Percentiles rank a stretch among this genome's conserved stretches.
phyloP scores from a whole-genome alignment of 768 basidiomycete genomes.

The Mycena sanguinolenta region DNA sequence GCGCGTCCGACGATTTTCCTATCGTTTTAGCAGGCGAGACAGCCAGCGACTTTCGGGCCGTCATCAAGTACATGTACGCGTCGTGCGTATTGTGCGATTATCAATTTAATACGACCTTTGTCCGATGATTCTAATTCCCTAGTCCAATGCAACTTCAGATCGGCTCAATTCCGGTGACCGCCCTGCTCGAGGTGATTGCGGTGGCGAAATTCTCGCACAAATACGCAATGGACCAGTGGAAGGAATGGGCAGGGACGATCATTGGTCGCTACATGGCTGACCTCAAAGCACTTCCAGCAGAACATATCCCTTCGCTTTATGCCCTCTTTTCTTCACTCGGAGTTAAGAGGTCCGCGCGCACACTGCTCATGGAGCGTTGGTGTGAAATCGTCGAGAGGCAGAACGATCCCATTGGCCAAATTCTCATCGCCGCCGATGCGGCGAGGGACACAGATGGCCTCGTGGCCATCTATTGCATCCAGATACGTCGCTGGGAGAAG shows the following conservation, averaged over 20 bases:
- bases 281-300: no score
- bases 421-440: not conserved
- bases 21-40: not conserved
- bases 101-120: no score
- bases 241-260: not conserved
- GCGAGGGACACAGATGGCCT: not conserved
- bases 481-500: not conserved
- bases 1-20: no score
- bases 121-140: not conserved
- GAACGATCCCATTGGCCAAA: not conserved
- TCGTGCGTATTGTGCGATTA: not conserved
- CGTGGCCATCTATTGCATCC: not conserved
- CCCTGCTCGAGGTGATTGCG: not conserved
- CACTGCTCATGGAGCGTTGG: no score
- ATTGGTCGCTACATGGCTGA: no score
- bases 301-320: not conserved
- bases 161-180: not conserved
- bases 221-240: constrained; percentile 1
- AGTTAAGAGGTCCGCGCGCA: no score
- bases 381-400: no score
- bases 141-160: not conserved
- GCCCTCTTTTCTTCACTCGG: no score
- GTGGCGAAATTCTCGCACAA: not conserved
- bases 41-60: not conserved
- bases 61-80: not conserved